These are phyloP conservation scores for Casuarina cunninghamiana DNA, from an alignment of 306 rosid species.

Conservation along the genomic window DNA sequence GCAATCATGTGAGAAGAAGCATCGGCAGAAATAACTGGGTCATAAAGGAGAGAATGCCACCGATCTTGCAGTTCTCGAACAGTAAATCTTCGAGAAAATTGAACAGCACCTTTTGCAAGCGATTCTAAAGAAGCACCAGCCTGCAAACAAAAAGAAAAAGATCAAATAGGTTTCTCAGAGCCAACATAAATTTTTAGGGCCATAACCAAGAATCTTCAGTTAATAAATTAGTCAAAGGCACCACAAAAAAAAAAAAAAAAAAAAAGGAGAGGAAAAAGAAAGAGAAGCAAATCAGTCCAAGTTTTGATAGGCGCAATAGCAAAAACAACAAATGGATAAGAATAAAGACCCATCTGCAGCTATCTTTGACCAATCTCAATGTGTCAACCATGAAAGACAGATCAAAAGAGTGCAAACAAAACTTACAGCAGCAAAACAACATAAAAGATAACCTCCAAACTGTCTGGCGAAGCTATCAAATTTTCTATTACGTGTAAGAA, in stretches of 20 bases:
- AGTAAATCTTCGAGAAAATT: constrained; percentile 75
- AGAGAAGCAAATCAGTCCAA: background rate
- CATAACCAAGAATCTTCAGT: background rate
- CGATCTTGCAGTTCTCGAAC: constrained; percentile 76
- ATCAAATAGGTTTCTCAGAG: constrained; percentile 14
- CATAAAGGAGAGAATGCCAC: constrained; percentile 80
- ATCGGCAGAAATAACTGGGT: constrained; percentile 58
- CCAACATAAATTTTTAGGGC: background rate
- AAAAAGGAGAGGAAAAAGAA: too few species aligned
- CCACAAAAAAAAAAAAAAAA: too few species aligned
- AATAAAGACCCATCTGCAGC: background rate
- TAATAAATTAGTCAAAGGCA: background rate
- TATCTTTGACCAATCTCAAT: background rate
- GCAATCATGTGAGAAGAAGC: constrained; percentile 57
- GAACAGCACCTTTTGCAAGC: constrained; percentile 96
- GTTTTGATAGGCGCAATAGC: background rate
- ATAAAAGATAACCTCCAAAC: background rate
- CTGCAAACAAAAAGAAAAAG: constrained; percentile 43
- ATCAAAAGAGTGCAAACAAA: background rate
- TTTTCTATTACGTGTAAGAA: too few species aligned
- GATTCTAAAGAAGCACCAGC: constrained; percentile 98
- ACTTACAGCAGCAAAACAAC: background rate
- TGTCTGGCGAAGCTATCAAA: too few species aligned
- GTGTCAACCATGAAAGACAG: background rate
- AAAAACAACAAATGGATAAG: background rate